Base-by-base conservation (phyloP, 768 basidiomycete genomes). In the Coprinellus micaceus region DNA sequence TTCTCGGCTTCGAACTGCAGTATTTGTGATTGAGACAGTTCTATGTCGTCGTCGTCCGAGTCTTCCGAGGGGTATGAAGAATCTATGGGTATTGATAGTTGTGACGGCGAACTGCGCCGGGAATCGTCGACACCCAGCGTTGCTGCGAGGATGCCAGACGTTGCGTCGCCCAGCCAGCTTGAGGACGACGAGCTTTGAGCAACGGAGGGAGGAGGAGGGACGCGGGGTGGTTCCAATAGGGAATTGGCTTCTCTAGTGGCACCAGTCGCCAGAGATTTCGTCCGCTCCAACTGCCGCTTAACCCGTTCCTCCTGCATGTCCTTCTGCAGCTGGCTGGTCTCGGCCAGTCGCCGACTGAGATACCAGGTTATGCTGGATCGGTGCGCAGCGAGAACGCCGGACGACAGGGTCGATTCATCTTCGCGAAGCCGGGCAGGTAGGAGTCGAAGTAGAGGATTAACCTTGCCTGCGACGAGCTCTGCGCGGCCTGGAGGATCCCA, bases 291-390 rank as follows among this genome's bases (percentile, higher is more conserved):
- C 65, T 96, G 90, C 4, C 96, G 83, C 67, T 86, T 88, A 53
- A 94, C 81, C 48, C 97, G 86, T 68, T 96, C 93, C 70, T 98
- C 96, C 71, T 99, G 97, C 77, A 98, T 82, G 61, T 91, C 86
- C 61, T 88, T 88, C 62, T 96, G 88, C 15, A 67, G 77, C 64
- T 91, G 85, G 62, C 91, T 88, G 24, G 87, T 82, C 59, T 89
- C 84, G 0, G 93, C 81, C 36, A 99, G 79, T 37, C 89, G 82
- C 50, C 88, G 80, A 66, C 82, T 88, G 54, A 99, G 83, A 71
- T 87, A 95, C 88, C 94, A 94, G 12, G 92, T 91, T 61, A 99
- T 83, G 64, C 89, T 83, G n/a, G 92, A 81, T 64, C 91, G 91
- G 69, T 99, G 97, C 3, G 93, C 92, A n/a, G 92, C 87, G 61